Base-by-base conservation (phyloP, 1,139 yeast species). In the Blastobotrys illinoisensis region DNA sequence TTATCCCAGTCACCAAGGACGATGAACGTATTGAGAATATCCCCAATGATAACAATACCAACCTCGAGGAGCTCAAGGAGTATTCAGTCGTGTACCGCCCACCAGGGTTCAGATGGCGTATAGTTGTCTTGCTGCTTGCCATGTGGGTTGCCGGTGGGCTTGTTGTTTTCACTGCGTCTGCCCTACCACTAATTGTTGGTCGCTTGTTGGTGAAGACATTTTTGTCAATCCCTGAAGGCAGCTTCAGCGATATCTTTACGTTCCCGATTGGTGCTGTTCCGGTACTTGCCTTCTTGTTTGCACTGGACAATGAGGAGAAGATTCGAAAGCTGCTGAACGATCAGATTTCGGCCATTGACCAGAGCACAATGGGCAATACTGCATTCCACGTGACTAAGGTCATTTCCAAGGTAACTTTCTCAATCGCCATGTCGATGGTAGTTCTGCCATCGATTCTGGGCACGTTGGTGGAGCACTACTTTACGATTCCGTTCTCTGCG, bases 81-180 rank as follows among this genome's bases (percentile, higher is more conserved):
- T 88, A 91, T 67, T 76, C 81, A 1, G 80, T 91, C 32, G 97
- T 91, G 1, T 93, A 91, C 70, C 77, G 90, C 53, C 99, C 99
- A 2, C 96, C 96, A 1, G 64, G 78, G 56, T 88, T 93, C 69
- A 78, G 82, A 53, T 49, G 67, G 13, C 77, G 97, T 53, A 77
- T 90, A 49, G 74, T 79, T 45, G 71, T 70, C 0, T 71, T 93
- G 50, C 74, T 90, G 48, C 67, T 75, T 1, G 71, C 80, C 68
- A 74, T 90, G 28, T 90, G 97, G 95, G 64, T 80, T 1, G 85
- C 84, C 67, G 83, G 95, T 0, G 78, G 83, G 0, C 52, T 82
- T 0, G 68, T 86, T 3, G 63, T 69, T 6, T 54, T 67, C 5
- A 52, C 63, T 5, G 62, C 62, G 4, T 63, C 71, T 11, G 63